phyloP scores from a whole-genome alignment of 2,329 filamentous ascomycete genomes.

The Fusarium camptoceras region DNA sequence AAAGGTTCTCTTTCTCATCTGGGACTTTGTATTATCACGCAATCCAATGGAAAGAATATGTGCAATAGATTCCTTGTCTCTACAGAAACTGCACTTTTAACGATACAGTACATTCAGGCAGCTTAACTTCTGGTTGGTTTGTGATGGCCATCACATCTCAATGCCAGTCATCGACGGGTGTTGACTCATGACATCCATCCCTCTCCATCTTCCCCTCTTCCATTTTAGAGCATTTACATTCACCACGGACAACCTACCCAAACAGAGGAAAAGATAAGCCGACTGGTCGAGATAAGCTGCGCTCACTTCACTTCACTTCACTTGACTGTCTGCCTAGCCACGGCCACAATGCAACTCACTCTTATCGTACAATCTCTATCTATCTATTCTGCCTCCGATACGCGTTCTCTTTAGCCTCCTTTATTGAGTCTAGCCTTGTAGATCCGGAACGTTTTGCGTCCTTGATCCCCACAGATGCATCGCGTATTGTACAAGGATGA shows the following conservation, averaged over 20 bases:
- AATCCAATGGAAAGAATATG: conserved; percentile 5
- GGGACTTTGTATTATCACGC: conserved; percentile 4
- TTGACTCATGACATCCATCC: conserved; percentile 35
- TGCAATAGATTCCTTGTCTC: conserved; percentile 2
- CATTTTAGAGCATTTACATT: conserved; percentile 10
- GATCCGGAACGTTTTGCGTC: conserved; percentile 26
- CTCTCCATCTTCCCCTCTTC: conserved; percentile 14
- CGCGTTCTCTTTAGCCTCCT: conserved; percentile 21
- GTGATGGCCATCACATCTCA: conserved; percentile 22
- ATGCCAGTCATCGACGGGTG: conserved; percentile 25
- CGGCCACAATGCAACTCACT: conserved; percentile 9
- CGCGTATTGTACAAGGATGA: conserved; percentile 3
- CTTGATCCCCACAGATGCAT: conserved; percentile 25
- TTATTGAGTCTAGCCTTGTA: conserved; percentile 31
- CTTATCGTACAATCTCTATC: conserved; percentile 10
- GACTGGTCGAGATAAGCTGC: conserved; percentile 20
- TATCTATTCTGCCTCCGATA: conserved; percentile 7
- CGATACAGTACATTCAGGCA: conserved; percentile 5
- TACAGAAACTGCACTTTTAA: background rate
- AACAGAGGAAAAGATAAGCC: conserved; percentile 24
- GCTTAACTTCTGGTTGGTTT: conserved; percentile 21
- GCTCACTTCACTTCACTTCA: conserved; percentile 1
- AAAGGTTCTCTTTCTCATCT: conserved; percentile 29
- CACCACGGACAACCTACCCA: background rate
- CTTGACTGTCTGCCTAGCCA: conserved; percentile 4